phyloP scores from a whole-genome alignment of 2,329 filamentous ascomycete species.

The Beauveria sp. region DNA sequence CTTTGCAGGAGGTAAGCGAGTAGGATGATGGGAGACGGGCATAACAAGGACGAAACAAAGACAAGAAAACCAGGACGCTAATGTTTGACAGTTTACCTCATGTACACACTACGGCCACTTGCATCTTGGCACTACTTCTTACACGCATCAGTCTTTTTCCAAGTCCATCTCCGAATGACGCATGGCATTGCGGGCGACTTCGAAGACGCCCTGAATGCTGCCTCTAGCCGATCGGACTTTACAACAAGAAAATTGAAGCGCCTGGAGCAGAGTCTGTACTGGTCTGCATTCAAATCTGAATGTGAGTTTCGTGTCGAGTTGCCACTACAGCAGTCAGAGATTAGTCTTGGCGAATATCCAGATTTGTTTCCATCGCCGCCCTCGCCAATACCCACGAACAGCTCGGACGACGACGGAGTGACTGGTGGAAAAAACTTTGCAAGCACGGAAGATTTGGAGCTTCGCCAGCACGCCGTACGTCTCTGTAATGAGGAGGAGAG shows the following conservation, averaged over 20 bases:
- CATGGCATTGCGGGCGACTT: constrained; percentile 14
- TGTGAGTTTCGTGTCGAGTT: constrained; percentile 33
- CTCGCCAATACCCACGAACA: constrained; percentile 11
- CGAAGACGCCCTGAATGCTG: constrained; percentile 8
- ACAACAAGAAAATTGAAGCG: constrained; percentile 17
- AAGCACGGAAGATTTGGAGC: constrained; percentile 13
- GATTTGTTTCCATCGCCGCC: constrained; percentile 22
- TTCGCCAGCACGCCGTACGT: constrained; percentile 15
- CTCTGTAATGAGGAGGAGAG: constrained; percentile 25
- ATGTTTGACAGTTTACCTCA: constrained; percentile 23
- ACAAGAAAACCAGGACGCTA: not conserved
- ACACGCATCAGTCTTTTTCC: constrained; percentile 22
- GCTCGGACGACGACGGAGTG: not conserved
- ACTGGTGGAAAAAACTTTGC: not conserved
- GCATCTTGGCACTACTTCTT: constrained; percentile 30
- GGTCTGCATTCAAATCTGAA: constrained; percentile 37
- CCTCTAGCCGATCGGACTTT: constrained; percentile 1
- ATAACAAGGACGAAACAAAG: not conserved
- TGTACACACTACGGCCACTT: constrained; percentile 33
- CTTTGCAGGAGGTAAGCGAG: constrained; percentile 23
- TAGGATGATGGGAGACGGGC: not conserved
- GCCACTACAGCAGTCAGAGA: constrained; percentile 27
- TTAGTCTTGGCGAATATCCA: constrained; percentile 28
- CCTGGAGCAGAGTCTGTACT: constrained; percentile 33
- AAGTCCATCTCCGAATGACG: constrained; percentile 24